Evolutionary conservation across 805 yeast species (phyloP).

Genomic region (Starmerella sp.): DNA sequence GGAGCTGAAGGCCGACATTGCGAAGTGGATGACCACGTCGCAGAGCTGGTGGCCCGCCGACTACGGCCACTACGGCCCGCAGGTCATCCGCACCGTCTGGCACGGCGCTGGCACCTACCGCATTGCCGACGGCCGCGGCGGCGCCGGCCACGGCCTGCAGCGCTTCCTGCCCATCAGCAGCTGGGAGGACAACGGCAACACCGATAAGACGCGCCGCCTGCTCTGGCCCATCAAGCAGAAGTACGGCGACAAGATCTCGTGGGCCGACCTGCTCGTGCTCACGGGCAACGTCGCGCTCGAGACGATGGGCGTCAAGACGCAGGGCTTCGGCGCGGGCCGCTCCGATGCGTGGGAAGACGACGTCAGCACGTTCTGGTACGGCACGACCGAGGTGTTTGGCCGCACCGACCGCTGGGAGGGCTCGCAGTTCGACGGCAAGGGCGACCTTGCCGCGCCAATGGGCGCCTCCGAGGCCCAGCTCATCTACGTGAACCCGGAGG

Average conservation of each 20-base stretch:
- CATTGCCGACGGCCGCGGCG: constrained; percentile 21
- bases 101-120: constrained; percentile 21
- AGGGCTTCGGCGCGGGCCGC: constrained; percentile 19
- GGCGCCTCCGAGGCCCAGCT: constrained; percentile 13
- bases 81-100: constrained; percentile 17
- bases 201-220: constrained; percentile 19
- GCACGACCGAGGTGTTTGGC: constrained; percentile 8
- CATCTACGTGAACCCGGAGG: constrained; percentile 21
- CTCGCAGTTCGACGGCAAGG: background rate
- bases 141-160: constrained; percentile 17
- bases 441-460: constrained; percentile 15
- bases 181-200: constrained; percentile 19
- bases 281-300: constrained; percentile 21
- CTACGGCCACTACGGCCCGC: constrained; percentile 21
- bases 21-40: constrained; percentile 11
- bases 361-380: constrained; percentile 12
- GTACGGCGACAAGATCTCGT: constrained; percentile 18
- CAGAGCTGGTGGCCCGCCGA: constrained; percentile 22
- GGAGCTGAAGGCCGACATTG: constrained; percentile 14
- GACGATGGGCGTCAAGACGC: constrained; percentile 16
- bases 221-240: constrained; percentile 21
- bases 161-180: constrained; percentile 17
- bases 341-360: constrained; percentile 17
- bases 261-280: constrained; percentile 19
- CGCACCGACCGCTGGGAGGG: constrained; percentile 15